Evolutionary conservation across 495 filamentous ascomycete genomes (phyloP).

Genomic region (Aspergillus carlsbadensis): DNA sequence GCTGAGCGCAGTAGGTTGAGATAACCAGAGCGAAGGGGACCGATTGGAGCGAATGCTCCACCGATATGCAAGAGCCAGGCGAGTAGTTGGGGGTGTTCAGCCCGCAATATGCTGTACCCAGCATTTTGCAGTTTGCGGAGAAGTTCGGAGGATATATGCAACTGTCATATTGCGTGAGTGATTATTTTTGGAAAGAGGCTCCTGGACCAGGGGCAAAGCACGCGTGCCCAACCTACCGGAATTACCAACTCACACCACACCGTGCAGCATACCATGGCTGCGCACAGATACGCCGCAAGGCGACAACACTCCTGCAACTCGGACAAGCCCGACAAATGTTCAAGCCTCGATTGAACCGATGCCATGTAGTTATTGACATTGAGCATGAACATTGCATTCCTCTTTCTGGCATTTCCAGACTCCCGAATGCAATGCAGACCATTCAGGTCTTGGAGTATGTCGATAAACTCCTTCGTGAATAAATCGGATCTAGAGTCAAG

Average conservation of each 20-base stretch:
- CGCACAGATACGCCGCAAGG: conserved; percentile 37
- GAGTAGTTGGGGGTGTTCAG: conserved; percentile 28
- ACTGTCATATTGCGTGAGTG: conserved; percentile 16
- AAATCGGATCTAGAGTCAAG: conserved; percentile 24
- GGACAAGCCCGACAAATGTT: conserved; percentile 20
- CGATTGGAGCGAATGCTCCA: conserved; percentile 36
- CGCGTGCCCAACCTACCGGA: conserved; percentile 28
- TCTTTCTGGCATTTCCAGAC: conserved; percentile 9
- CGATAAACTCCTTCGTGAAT: conserved; percentile 27
- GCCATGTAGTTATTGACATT: conserved; percentile 40
- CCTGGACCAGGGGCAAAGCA: not conserved
- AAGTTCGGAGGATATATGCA: conserved; percentile 33
- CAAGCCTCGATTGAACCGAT: conserved; percentile 37
- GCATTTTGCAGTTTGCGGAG: conserved; percentile 28
- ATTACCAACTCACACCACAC: conserved; percentile 32
- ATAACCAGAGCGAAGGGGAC: conserved; percentile 31
- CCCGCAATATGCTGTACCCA: conserved; percentile 23
- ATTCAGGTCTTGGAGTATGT: conserved; percentile 34
- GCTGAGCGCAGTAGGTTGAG: conserved; percentile 17
- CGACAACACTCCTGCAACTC: conserved; percentile 31
- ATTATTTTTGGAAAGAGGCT: not conserved
- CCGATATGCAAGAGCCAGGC: conserved; percentile 39
- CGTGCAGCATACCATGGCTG: conserved; percentile 38
- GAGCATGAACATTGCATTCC: conserved; percentile 30
- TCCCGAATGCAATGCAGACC: conserved; percentile 40